Conservation (phyloP, 2,329 filamentous ascomycete species). For the Fusarium anguioides region DNA sequence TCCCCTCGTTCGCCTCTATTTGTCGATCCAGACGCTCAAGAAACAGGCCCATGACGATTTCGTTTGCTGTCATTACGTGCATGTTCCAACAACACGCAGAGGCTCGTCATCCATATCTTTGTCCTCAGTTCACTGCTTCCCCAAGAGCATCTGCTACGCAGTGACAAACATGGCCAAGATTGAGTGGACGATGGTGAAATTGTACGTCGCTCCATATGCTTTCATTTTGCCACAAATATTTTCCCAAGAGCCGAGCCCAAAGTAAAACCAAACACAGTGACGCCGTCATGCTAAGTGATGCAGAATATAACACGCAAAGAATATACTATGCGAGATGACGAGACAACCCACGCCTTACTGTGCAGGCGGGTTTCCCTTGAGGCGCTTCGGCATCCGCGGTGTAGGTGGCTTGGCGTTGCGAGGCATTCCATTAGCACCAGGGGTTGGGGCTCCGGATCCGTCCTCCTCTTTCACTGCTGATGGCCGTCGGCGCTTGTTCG, state of each 20-base stretch:
- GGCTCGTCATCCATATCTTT: constrained; percentile 5
- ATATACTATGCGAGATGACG: background rate
- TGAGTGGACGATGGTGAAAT: constrained; percentile 13
- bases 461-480: constrained; percentile 69
- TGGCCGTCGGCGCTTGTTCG: constrained; percentile 68
- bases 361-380: constrained; percentile 59
- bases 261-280: constrained; percentile 43
- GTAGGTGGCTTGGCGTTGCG: constrained; percentile 67
- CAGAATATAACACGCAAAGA: constrained; percentile 41
- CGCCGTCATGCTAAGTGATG: constrained; percentile 54
- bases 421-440: constrained; percentile 61
- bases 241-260: constrained; percentile 36
- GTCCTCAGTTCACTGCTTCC: background rate
- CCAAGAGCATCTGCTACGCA: constrained; percentile 18
- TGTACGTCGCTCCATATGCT: constrained; percentile 38
- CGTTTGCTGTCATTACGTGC: constrained; percentile 32
- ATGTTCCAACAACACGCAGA: constrained; percentile 10
- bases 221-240: constrained; percentile 39
- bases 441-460: constrained; percentile 61
- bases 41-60: constrained; percentile 29
- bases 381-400: constrained; percentile 66
- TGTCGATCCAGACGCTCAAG: constrained; percentile 24
- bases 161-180: constrained; percentile 18
- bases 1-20: constrained; percentile 33
- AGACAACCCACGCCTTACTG: constrained; percentile 33